A percentile compares a stretch with the other conserved stretches of the same genome.
Evolutionary conservation across 2,329 filamentous ascomycete species (phyloP).

Genomic region (Pyricularia sp.): DNA sequence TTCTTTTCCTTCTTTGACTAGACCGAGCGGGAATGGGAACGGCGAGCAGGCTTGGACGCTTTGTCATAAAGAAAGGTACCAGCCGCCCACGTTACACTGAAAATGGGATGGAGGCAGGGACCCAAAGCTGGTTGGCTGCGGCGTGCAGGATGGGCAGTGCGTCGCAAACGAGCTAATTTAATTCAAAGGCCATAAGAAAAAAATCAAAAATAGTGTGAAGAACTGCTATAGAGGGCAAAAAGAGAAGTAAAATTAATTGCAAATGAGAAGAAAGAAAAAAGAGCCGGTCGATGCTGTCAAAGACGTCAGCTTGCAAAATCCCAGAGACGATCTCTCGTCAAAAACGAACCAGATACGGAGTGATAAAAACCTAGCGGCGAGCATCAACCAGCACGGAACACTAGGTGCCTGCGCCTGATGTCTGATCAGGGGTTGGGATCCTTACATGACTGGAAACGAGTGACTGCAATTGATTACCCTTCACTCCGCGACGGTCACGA

Average conservation of each 20-base stretch:
- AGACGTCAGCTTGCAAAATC: background rate
- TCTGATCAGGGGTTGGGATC: constrained; percentile 18
- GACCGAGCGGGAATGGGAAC: background rate
- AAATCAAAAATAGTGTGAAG: background rate
- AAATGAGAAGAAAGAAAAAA: background rate
- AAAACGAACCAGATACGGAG: background rate
- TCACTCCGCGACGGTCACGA: background rate
- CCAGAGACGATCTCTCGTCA: background rate
- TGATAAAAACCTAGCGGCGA: background rate
- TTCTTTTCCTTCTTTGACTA: background rate
- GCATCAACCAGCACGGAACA: background rate
- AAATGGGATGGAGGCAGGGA: background rate
- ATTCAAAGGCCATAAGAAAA: background rate
- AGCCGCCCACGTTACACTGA: background rate
- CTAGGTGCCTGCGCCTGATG: constrained; percentile 2
- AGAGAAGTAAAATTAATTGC: background rate
- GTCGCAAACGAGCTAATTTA: background rate
- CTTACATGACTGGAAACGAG: constrained; percentile 14
- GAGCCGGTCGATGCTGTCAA: background rate
- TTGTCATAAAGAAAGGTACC: background rate
- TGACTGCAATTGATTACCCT: constrained; percentile 6
- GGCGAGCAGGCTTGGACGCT: background rate
- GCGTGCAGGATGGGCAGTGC: background rate
- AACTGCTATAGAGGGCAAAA: background rate
- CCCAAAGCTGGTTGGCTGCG: background rate